Conservation (phyloP, 768 basidiomycete genomes). For the Rhodotorula taiwanensis region DNA sequence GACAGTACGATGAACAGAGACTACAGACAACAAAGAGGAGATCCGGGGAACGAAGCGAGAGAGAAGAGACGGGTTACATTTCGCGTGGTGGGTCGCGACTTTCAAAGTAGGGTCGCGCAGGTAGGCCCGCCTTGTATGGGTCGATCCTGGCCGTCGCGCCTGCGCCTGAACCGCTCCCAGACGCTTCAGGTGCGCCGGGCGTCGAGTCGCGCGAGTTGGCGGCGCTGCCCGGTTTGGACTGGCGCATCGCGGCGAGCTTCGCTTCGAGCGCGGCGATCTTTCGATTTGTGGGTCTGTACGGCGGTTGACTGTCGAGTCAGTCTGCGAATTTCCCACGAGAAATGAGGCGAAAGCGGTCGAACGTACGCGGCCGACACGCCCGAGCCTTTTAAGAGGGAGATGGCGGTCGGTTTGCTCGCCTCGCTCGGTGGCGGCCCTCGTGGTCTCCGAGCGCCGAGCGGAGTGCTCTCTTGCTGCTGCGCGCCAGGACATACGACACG, state of each 20-base stretch:
- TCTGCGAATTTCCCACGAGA: background rate
- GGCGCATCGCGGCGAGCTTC: conserved; percentile 67
- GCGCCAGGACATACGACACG: background rate
- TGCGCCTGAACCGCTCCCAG: background rate
- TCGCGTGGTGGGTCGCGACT: conserved; percentile 16
- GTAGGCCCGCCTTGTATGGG: conserved; percentile 12
- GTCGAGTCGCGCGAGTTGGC: background rate
- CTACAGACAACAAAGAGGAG: too few relatives aligned
- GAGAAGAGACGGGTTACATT: too few relatives aligned
- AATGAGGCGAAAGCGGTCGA: too few relatives aligned
- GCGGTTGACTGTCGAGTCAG: background rate
- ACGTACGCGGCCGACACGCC: conserved; percentile 52
- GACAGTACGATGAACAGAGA: too few relatives aligned
- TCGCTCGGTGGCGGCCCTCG: conserved; percentile 47
- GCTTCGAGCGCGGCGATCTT: conserved; percentile 97
- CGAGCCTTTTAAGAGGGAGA: conserved; percentile 77
- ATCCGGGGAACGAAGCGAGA: too few relatives aligned
- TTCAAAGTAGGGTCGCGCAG: conserved; percentile 19
- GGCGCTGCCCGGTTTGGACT: background rate
- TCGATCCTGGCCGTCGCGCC: conserved; percentile 7
- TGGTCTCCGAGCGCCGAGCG: background rate
- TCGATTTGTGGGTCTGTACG: conserved; percentile 57
- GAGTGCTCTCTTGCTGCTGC: background rate
- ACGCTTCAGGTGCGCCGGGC: background rate
- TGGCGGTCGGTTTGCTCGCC: conserved; percentile 65